Conservation (phyloP, 1,284 basidiomycete genomes). For the Malassezia yamatoensis region DNA sequence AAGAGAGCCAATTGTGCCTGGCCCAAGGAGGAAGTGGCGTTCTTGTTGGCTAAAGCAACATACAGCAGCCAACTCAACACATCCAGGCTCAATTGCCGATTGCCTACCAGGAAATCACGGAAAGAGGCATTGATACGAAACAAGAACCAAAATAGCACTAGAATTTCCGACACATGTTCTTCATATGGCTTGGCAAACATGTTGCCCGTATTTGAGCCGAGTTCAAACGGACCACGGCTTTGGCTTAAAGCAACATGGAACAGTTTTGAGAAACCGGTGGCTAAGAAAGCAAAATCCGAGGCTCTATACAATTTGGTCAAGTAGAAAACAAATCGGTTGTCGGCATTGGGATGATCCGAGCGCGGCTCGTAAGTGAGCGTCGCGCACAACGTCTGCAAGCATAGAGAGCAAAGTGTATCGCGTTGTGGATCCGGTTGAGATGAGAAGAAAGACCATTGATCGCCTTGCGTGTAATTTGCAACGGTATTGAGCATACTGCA, state of each 20-base stretch:
- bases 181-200: constrained; percentile 9
- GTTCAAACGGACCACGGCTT: constrained; percentile 9
- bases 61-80: constrained; percentile 22
- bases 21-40: constrained; percentile 66
- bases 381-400: constrained; percentile 33
- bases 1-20: constrained; percentile 79
- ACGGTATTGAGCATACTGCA: constrained; percentile 42
- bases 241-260: constrained; percentile 21
- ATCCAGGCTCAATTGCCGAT: constrained; percentile 20
- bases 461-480: constrained; percentile 21
- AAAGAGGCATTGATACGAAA: constrained; percentile 34
- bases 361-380: constrained; percentile 28
- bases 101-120: constrained; percentile 28
- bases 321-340: constrained; percentile 38
- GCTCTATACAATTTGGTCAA: constrained; percentile 39
- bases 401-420: constrained; percentile 21
- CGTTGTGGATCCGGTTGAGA: constrained; percentile 22
- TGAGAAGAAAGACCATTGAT: constrained; percentile 9
- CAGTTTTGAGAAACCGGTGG: constrained; percentile 18
- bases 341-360: not conserved
- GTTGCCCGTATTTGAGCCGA: not conserved
- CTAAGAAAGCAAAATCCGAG: constrained; percentile 35
- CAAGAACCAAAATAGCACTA: constrained; percentile 35
- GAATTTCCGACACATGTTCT: constrained; percentile 30
- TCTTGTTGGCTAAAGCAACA: constrained; percentile 28